These are phyloP conservation scores for Dictyostelium intermedium DNA, from an alignment of 78 protist genomes.

Conservation along the genomic window DNA sequence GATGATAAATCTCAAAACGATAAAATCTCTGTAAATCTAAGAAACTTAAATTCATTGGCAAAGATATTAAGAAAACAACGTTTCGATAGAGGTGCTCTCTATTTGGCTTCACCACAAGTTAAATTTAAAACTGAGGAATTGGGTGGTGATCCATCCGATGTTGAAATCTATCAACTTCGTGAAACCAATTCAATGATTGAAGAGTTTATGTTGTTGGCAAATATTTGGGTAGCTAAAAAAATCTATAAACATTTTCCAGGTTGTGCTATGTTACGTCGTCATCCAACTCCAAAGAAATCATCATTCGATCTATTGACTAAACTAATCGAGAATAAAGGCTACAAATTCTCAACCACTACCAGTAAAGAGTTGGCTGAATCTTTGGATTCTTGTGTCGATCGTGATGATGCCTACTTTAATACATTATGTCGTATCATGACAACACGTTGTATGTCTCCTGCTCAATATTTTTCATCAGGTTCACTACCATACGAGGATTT, in stretches of 20 bases:
- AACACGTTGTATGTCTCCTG: slow-evolving; percentile 94
- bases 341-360: slow-evolving; percentile 22
- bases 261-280: slow-evolving; percentile 89
- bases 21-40: slow-evolving; percentile 8
- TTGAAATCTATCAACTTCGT: slow-evolving; percentile 67
- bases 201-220: slow-evolving; percentile 98
- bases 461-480: slow-evolving; percentile 90
- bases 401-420: slow-evolving; percentile 85
- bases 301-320: slow-evolving; percentile 56
- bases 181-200: slow-evolving; percentile 91
- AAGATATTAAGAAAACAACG: slow-evolving; percentile 28
- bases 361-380: slow-evolving; percentile 78
- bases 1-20: slow-evolving; percentile 57
- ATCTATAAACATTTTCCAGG: slow-evolving; percentile 84
- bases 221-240: slow-evolving; percentile 90
- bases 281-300: slow-evolving; percentile 75
- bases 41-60: slow-evolving; percentile 5
- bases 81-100: slow-evolving; percentile 90
- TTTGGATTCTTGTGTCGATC: slow-evolving; percentile 51
- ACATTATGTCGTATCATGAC: slow-evolving; percentile 89
- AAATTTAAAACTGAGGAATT: slow-evolving; percentile 88
- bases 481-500: slow-evolving; percentile 60
- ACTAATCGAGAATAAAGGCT: slow-evolving; percentile 68
- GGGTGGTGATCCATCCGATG: slow-evolving; percentile 88
- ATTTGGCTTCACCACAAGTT: slow-evolving; percentile 92